Base-by-base conservation (phyloP, 2,329 filamentous ascomycete genomes). In the Penicillium brevicompactum region DNA sequence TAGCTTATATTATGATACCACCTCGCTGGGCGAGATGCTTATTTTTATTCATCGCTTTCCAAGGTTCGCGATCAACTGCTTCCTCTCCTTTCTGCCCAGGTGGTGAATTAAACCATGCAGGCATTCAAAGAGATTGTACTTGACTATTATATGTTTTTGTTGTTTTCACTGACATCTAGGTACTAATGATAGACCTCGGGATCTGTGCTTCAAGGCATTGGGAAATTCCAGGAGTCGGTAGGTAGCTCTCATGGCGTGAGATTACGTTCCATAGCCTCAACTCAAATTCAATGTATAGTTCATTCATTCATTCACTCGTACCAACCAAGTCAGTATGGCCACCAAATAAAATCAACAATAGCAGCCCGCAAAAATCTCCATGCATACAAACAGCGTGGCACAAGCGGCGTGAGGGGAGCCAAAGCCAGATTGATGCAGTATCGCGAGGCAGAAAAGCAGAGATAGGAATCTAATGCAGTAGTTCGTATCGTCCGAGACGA, bases 281-380 rank as follows among this genome's bases (percentile, higher is more conserved):
- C n/a, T 21, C 38, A 21, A 41, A 51, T 55, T 44, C 54, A 53
- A 64, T 62, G 56, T 61, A 58, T 66, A 51, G 56, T 70, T 71
- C 68, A 62, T 71, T 72, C 67, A 71, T 67, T 72, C 68, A 60
- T 70, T 70, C 62, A 69, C 66, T 71, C 69, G 53, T 71, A 62
- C 63, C 63, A 64, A 66, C 57, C 60, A 55, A 56, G 22, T 46
- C 57, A 61, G 44, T 51, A 63, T 49, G 46, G 61, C 59, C 50
- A 49, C 49, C 34, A 49, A 34, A 40, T 51, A 37, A 51, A 52
- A 54, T 24, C 41, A 46, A 49, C 14, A 56, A 31, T 27, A 31
- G 48, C 22, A 37, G 32, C 18, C 45, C 41, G 43, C 49, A 44
- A 47, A 44, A 13, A 42, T 21, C 14, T 27, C 31, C 34, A 21